phyloP scores from a whole-genome alignment of 1,284 basidiomycete genomes.

The Leccinum pallidistipes region DNA sequence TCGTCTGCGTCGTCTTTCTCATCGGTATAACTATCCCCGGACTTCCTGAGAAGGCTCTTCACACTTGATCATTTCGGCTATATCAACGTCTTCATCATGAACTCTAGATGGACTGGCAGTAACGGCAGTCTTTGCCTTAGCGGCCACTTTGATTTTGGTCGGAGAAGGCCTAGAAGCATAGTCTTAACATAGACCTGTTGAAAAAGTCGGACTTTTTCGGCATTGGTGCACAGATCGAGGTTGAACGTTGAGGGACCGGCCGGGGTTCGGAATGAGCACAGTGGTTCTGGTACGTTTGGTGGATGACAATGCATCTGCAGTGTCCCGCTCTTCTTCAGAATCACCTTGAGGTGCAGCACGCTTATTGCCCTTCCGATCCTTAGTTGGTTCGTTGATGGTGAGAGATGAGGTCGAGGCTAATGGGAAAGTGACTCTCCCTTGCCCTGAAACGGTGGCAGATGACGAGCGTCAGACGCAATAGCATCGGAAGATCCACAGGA shows the following conservation, averaged over 20 bases:
- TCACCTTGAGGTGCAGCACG: slow-evolving; percentile 69
- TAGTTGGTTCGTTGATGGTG: slow-evolving; percentile 71
- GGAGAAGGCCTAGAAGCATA: slow-evolving; percentile 41
- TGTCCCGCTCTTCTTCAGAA: slow-evolving; percentile 57
- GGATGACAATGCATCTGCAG: slow-evolving; percentile 42
- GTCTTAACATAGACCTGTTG: slow-evolving; percentile 16
- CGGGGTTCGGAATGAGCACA: slow-evolving; percentile 62
- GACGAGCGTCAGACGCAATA: slow-evolving; percentile 23
- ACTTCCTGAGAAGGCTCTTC: slow-evolving; percentile 56
- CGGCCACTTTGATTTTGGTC: slow-evolving; percentile 61
- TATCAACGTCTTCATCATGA: slow-evolving; percentile 72
- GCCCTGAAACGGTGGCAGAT: slow-evolving; percentile 43
- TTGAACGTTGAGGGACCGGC: slow-evolving; percentile 36
- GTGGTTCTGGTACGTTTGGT: slow-evolving; percentile 57
- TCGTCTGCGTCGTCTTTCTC: slow-evolving; percentile 48
- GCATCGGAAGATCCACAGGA: slow-evolving; percentile 23
- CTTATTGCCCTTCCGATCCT: slow-evolving; percentile 82
- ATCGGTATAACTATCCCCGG: slow-evolving; percentile 40
- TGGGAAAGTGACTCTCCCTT: slow-evolving; percentile 54
- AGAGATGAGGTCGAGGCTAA: slow-evolving; percentile 45
- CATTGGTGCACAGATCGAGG: slow-evolving; percentile 54
- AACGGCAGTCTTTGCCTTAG: slow-evolving; percentile 60
- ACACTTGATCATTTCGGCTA: slow-evolving; percentile 60
- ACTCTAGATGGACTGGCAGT: slow-evolving; percentile 58
- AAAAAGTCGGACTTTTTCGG: slow-evolving; percentile 56